phyloP scores from a whole-genome alignment of 169 alveolate genomes.

The Eimeria sp. region DNA sequence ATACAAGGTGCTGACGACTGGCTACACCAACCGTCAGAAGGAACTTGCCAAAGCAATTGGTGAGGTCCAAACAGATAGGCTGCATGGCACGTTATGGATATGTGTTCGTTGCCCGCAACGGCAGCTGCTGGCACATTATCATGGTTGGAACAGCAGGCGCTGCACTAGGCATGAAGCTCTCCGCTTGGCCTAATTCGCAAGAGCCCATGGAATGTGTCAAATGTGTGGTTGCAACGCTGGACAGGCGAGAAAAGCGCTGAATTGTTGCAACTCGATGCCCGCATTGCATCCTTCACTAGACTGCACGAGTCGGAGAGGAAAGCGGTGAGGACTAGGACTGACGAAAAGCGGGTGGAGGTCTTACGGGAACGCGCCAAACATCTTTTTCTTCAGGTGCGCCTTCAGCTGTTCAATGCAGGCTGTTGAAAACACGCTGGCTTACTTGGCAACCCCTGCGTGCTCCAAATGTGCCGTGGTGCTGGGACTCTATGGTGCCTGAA shows the following conservation, averaged over 20 bases:
- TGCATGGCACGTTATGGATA: neutral
- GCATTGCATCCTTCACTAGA: conserved; percentile 49
- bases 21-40: conserved; percentile 60
- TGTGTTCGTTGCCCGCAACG: neutral
- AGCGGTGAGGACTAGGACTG: conserved; percentile 69
- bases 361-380: conserved; percentile 71
- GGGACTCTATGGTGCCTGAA: neutral
- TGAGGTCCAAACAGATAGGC: conserved; percentile 1
- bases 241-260: conserved; percentile 73
- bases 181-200: neutral
- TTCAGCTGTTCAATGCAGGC: neutral
- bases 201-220: neutral
- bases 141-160: neutral
- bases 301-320: conserved; percentile 67
- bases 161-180: neutral
- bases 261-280: conserved; percentile 59
- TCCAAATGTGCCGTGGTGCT: neutral
- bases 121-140: neutral
- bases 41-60: conserved; percentile 62
- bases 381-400: conserved; percentile 63
- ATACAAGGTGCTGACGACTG: conserved; percentile 55
- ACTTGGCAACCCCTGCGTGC: no score
- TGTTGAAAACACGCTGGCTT: neutral
- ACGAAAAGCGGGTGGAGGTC: conserved; percentile 57
- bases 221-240: neutral